Percentiles rank a stretch among this genome's conserved stretches.
Evolutionary conservation across 2,329 filamentous ascomycete genomes (phyloP).

Genomic region (Xylariales sp.): DNA sequence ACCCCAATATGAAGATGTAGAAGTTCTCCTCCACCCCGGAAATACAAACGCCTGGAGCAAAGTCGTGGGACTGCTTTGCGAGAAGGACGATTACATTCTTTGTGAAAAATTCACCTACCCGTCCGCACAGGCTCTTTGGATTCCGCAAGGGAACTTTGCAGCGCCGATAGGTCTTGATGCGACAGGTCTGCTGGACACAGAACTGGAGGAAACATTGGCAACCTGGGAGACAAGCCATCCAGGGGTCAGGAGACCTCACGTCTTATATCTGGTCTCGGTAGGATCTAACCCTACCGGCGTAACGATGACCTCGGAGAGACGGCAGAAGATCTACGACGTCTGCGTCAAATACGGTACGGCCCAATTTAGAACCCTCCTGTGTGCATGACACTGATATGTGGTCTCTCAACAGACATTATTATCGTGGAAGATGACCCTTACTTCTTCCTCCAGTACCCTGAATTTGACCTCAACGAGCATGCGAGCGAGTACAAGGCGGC

Average conservation of each 20-base stretch:
- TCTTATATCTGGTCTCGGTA: conserved; percentile 32
- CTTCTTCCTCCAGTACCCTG: conserved; percentile 64
- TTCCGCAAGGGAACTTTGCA: conserved; percentile 20
- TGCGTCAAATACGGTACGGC: conserved; percentile 26
- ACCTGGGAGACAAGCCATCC: conserved; percentile 16
- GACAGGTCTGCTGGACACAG: conserved; percentile 17
- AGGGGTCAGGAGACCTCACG: conserved; percentile 6
- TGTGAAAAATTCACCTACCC: conserved; percentile 26
- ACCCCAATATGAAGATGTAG: conserved; percentile 10
- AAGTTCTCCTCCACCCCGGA: conserved; percentile 21
- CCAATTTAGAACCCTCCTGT: no score
- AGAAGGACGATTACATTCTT: conserved; percentile 22
- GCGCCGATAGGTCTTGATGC: conserved; percentile 19
- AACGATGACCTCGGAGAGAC: conserved; percentile 48
- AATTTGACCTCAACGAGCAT: neutral
- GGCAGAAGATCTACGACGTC: conserved; percentile 36
- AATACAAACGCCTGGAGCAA: conserved; percentile 28
- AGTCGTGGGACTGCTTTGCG: conserved; percentile 22
- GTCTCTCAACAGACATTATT: conserved; percentile 34
- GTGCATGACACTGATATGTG: no score
- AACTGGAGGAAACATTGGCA: conserved; percentile 14
- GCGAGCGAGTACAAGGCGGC: neutral
- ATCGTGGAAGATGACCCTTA: conserved; percentile 70
- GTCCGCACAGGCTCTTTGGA: conserved; percentile 24
- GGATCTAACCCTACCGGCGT: conserved; percentile 69